Evolutionary conservation across 345 rosid genomes (phyloP).

Genomic region (Aquilaria yunnanensis): DNA sequence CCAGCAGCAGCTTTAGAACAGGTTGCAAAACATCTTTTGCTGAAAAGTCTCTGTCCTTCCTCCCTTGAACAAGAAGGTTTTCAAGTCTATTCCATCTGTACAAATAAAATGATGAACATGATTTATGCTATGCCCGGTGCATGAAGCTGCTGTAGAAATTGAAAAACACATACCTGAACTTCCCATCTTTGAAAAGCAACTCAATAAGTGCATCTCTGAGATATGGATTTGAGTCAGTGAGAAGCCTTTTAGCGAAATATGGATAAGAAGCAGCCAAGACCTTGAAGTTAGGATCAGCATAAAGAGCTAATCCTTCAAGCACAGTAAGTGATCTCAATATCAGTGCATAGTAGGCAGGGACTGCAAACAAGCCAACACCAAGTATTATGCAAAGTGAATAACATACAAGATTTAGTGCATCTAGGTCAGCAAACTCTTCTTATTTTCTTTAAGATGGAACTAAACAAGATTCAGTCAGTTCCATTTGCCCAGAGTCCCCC

Average conservation of each 20-base stretch:
- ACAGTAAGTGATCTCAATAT: conserved; percentile 95
- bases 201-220: conserved; percentile 94
- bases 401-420: too few species aligned
- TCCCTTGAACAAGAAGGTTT: conserved; percentile 86
- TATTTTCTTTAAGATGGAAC: too few species aligned
- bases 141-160: neutral
- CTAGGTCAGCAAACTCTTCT: too few species aligned
- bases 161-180: conserved; percentile 50
- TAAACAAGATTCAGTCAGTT: too few species aligned
- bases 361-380: conserved; percentile 37
- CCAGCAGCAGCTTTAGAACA: conserved; percentile 66
- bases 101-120: conserved; percentile 8
- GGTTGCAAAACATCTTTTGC: conserved; percentile 92
- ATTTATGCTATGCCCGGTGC: conserved; percentile 5
- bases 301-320: conserved; percentile 91
- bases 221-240: conserved; percentile 94
- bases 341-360: conserved; percentile 92
- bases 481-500: too few species aligned
- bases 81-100: conserved; percentile 94
- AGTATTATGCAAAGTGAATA: too few species aligned
- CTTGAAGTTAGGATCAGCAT: conserved; percentile 90
- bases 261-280: conserved; percentile 96
- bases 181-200: conserved; percentile 95
- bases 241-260: conserved; percentile 95
- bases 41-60: conserved; percentile 87